Evolutionary conservation across 1,284 basidiomycete genomes (phyloP).

Genomic region (Taiwanofungus camphoratus): DNA sequence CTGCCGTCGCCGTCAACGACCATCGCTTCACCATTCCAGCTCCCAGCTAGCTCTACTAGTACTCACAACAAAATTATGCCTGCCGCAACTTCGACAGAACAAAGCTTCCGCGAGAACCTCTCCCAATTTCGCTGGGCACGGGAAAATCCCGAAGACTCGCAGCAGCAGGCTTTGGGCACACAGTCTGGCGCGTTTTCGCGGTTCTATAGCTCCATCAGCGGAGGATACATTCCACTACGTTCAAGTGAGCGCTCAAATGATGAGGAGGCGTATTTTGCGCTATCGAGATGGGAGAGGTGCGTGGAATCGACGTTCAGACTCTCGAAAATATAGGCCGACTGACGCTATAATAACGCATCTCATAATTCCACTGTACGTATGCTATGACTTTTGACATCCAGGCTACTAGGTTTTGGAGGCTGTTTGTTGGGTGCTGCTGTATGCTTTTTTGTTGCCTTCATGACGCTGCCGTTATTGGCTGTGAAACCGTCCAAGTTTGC

Average conservation of each 20-base stretch:
- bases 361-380: too few relatives aligned
- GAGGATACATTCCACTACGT: constrained; percentile 85
- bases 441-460: constrained; percentile 94
- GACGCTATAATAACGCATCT: too few relatives aligned
- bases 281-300: constrained; percentile 87
- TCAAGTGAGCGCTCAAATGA: constrained; percentile 84
- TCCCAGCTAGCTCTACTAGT: too few relatives aligned
- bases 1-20: too few relatives aligned
- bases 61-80: too few relatives aligned
- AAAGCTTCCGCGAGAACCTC: constrained; percentile 62
- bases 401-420: constrained; percentile 89
- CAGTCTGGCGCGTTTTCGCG: constrained; percentile 49
- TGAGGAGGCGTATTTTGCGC: constrained; percentile 94
- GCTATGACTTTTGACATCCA: too few relatives aligned
- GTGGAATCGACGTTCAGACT: too few relatives aligned
- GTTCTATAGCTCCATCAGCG: constrained; percentile 71
- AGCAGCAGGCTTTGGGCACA: constrained; percentile 32
- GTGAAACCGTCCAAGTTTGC: constrained; percentile 87
- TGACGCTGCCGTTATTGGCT: constrained; percentile 82
- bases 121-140: constrained; percentile 86
- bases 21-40: too few relatives aligned
- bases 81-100: constrained; percentile 41
- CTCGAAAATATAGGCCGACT: too few relatives aligned
- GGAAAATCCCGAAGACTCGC: constrained; percentile 69
- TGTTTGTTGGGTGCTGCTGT: constrained; percentile 88